Evolutionary conservation across 1,284 basidiomycete species (phyloP).

Genomic region (Hypsizygus ulmarius): DNA sequence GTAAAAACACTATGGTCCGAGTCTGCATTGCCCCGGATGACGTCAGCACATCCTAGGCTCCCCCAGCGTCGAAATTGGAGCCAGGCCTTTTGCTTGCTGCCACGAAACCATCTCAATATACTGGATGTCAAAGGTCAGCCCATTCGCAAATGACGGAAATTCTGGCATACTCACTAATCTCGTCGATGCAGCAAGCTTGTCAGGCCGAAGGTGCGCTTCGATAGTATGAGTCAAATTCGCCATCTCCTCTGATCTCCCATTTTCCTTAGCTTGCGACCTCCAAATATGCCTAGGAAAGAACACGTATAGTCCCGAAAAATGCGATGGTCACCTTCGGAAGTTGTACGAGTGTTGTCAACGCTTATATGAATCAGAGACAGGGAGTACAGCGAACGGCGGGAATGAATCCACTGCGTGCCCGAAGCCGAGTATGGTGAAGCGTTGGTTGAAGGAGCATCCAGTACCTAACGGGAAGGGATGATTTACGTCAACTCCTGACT

Average conservation of each 20-base stretch:
- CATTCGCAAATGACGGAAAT: background rate
- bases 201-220: conserved; percentile 25
- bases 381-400: conserved; percentile 27
- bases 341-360: conserved; percentile 59
- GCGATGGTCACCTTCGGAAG: conserved; percentile 47
- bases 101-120: background rate
- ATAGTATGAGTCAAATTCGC: background rate
- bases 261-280: conserved; percentile 54
- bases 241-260: background rate
- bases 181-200: conserved; percentile 18
- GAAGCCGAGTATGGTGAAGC: conserved; percentile 45
- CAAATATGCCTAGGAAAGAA: conserved; percentile 63
- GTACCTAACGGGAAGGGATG: background rate
- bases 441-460: conserved; percentile 60
- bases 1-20: no score
- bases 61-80: no score
- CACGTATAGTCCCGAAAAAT: conserved; percentile 63
- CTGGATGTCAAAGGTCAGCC: conserved; percentile 9
- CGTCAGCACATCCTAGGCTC: no score
- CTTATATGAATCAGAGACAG: conserved; percentile 44
- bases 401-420: conserved; percentile 65
- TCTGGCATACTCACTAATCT: conserved; percentile 1
- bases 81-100: no score
- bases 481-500: no score
- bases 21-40: no score